These are phyloP conservation scores for Xenosphaeropsis pyriputrescens DNA, from an alignment of 2,329 filamentous ascomycete genomes.

Conservation along the genomic window DNA sequence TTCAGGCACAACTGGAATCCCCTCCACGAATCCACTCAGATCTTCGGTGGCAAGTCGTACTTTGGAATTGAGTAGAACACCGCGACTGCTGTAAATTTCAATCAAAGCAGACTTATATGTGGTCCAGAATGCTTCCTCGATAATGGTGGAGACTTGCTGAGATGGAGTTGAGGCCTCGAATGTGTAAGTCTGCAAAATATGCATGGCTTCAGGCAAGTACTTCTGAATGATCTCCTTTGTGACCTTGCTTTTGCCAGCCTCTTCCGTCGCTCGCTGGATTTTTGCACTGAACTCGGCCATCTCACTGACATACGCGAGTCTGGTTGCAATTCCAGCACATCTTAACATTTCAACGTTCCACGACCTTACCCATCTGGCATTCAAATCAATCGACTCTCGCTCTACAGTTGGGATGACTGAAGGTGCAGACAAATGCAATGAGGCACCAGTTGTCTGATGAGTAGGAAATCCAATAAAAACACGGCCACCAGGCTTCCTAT, in stretches of 20 bases:
- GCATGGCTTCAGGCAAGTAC: constrained; percentile 65
- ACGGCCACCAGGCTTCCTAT: constrained; percentile 64
- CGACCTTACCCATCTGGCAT: constrained; percentile 82
- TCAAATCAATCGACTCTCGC: constrained; percentile 90
- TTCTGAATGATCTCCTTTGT: constrained; percentile 47
- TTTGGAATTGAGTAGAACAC: constrained; percentile 69
- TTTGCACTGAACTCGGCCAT: constrained; percentile 62
- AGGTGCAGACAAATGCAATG: constrained; percentile 87
- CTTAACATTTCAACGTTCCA: constrained; percentile 95
- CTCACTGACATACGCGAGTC: constrained; percentile 76
- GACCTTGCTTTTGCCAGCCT: constrained; percentile 30
- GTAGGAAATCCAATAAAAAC: constrained; percentile 98
- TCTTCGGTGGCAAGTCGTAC: constrained; percentile 63
- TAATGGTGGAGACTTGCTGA: constrained; percentile 64
- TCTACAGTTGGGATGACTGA: constrained; percentile 96
- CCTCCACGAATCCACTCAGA: constrained; percentile 61
- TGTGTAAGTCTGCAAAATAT: constrained; percentile 76
- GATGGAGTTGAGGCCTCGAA: constrained; percentile 86
- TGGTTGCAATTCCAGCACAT: constrained; percentile 77
- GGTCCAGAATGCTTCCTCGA: constrained; percentile 94
- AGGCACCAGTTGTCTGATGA: constrained; percentile 87
- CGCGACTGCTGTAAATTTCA: constrained; percentile 77
- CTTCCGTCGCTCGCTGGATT: constrained; percentile 30
- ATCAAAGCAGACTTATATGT: constrained; percentile 71
- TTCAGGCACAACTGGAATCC: constrained; percentile 74